A percentile compares a stretch with the other conserved stretches of the same genome.
phyloP scores from a whole-genome alignment of 164 flowering plant species.

The Tetrastigma voinierianum region DNA sequence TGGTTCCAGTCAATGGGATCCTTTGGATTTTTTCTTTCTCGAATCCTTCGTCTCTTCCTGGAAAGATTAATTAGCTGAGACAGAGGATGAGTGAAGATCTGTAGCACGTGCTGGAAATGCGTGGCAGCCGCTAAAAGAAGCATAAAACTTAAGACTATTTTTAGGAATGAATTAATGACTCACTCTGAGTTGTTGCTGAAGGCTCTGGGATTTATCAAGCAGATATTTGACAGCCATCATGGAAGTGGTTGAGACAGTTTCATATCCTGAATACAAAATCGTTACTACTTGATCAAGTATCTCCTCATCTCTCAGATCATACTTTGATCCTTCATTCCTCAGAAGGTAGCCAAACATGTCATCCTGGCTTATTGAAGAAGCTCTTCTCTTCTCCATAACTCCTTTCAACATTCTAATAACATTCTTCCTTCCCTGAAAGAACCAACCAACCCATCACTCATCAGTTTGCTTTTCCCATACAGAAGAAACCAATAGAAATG shows the following conservation, averaged over 20 bases:
- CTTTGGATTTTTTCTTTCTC: constrained; percentile 46
- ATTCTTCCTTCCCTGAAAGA: constrained; percentile 45
- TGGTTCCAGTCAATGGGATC: constrained; percentile 55
- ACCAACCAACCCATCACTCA: no score
- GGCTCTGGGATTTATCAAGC: constrained; percentile 60
- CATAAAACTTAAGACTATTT: not conserved
- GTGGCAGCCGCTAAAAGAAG: no score
- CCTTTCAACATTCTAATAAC: constrained; percentile 31
- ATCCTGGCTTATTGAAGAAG: constrained; percentile 25
- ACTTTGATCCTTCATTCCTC: constrained; percentile 25
- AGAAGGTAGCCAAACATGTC: constrained; percentile 56
- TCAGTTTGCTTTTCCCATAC: not conserved
- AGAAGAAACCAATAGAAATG: not conserved
- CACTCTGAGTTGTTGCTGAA: constrained; percentile 60
- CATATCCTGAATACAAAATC: constrained; percentile 65
- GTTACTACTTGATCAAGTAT: constrained; percentile 64
- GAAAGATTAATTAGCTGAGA: not conserved
- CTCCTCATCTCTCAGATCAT: constrained; percentile 51
- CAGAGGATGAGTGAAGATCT: not conserved
- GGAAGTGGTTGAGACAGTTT: constrained; percentile 65
- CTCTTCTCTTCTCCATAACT: constrained; percentile 46
- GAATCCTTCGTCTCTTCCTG: constrained; percentile 61
- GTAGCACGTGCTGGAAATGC: no score
- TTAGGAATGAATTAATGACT: constrained; percentile 16
- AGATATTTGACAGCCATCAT: constrained; percentile 79